Base-by-base conservation (phyloP, 2,329 filamentous ascomycete genomes). In the Fusarium verrucosum region DNA sequence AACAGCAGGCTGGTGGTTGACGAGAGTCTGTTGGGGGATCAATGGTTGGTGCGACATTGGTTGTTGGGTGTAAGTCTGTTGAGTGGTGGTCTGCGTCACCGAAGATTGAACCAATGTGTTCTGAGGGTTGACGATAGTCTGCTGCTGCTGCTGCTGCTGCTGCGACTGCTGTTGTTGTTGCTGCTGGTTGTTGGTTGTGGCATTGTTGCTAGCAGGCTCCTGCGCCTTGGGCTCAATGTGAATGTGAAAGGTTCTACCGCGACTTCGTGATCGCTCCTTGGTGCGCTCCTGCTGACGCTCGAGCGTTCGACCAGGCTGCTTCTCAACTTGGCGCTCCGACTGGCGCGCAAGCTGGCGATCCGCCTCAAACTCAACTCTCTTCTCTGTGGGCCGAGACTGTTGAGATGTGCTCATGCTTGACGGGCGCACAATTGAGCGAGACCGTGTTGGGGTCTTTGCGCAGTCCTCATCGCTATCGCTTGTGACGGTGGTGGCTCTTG, bases 161-260 rank as follows among this genome's bases (percentile, higher is more conserved):
- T 58, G 58, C 20, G 62, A 62, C 10, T 53, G 52, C 14, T 37
- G 37, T 11, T 45, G 52, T 20, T 42, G 43, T n/a, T 50, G 55
- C 22, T 22, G 55, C 25, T 22, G 32, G n/a, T 37, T 11, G 36
- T 11, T 40, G 28, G 28, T 13, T 5, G 16, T 14, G 13, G 28
- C 28, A 30, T 30, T 45, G 43, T 25, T 56, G 46, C 17, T 16
- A 41, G 58, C 37, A 41, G 65, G 41, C 33, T 66, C 59, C 36
- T 58, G 62, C 8, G 53, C 41, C 7, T 60, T 65, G 2, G 70
- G 70, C 57, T 70, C 70, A 20, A 72, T 72, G 63, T 72, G 70
- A 22, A 72, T 72, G 51, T 72, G 70, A 40, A 70, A 65, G 43
- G 70, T 72, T 19, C 70, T 67, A 22, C 70, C 70, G 28, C 70